Evolutionary conservation across 768 basidiomycete genomes (phyloP), one percentile per base, ranked within the genome.

Genomic region (Lentinula detonsa): DNA sequence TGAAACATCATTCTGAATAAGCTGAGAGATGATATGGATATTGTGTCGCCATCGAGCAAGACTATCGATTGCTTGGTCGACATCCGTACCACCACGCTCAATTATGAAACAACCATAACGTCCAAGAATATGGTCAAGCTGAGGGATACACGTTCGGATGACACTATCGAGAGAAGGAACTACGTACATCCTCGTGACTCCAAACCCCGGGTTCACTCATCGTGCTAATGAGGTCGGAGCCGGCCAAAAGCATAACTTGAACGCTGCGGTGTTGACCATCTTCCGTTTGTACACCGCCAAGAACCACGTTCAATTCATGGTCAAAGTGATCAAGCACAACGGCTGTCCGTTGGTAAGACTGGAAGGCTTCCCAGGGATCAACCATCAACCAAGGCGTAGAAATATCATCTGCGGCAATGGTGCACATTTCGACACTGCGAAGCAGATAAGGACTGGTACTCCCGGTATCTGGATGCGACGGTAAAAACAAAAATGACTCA

Each of bases 191-290:
- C 62, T 85, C 81, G 68, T 95, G 88, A 59, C 88, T 86, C 97
- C 97, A 99, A 40, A 99, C 96, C 16, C 97, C 96, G 31, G 97
- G 97, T 76, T 98, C 95, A 65, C 91, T 92, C 89, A 99, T 98
- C 31, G 95, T 97, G 68, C 92, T 87, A 73, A 98, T 98, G 67
- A 99, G 80, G 75, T 99, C 97, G 10, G 92, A 95, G n/a, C 97
- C 97, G 4, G 97, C 97, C 58, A 99, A 84, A 45, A 99, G 84
- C 89, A 98, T 92, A 65, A 98, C 81, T 64, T 87, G 87, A 64
- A 91, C 87, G 69, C 82, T 77, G 63, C 88, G 83, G 67, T 82
- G 84, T 76, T 92, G 84, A 56, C 90, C 88, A 70, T 88, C 87
- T 65, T 84, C 81, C 3, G 86, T 86, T 23, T 78, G 76, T 34